Base-by-base conservation (phyloP, 169 alveolate genomes). In the Eimeria necatrix region DNA sequence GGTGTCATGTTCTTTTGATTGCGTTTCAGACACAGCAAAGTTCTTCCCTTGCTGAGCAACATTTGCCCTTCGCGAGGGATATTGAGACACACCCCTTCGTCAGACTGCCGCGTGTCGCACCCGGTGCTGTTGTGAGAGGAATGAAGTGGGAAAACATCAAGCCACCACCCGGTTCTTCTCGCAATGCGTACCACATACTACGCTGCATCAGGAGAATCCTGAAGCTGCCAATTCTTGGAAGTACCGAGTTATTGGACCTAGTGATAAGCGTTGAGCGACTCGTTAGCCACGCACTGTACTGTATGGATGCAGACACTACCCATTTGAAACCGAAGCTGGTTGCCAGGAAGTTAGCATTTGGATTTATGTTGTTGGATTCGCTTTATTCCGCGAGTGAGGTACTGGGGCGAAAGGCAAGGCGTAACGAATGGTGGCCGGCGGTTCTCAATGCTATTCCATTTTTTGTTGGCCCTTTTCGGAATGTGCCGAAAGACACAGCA, bases 391-490 rank as follows among this genome's bases (percentile, higher is more conserved):
- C 41, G 14, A n/a, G 59, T 12, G 59, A 26, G 20, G 56, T 41
- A 26, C 83, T 73, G 10, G 83, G 83, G 20, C 26, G 16, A 0
- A 16, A 16, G 4, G 12, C 83, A 9, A 73, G 22, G 83, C 32
- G 46, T 41, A 53, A 4, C 16, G 59, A 73, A 12, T 73, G 83
- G 83, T 73, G 83, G 83, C 83, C 83, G 6, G 18, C 56, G 53
- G 20, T 73, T 60, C 7, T 74, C n/a, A 20, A 41, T 51, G 41
- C 85, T 48, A 46, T 74, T 74, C 85, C 85, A 41, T 56, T 46
- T 74, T 74, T 48, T 74, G n/a, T 60, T 14, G 85, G 85, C 10
- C 85, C 85, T 48, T 24, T 16, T 46, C 61, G 16, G 41, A 24
- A 20, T 20, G 61, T 53, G 12, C 59, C 83, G 10, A 41, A 51